Evolutionary conservation across 2,329 filamentous ascomycete species (phyloP).

Genomic region (Alternaria alternata): DNA sequence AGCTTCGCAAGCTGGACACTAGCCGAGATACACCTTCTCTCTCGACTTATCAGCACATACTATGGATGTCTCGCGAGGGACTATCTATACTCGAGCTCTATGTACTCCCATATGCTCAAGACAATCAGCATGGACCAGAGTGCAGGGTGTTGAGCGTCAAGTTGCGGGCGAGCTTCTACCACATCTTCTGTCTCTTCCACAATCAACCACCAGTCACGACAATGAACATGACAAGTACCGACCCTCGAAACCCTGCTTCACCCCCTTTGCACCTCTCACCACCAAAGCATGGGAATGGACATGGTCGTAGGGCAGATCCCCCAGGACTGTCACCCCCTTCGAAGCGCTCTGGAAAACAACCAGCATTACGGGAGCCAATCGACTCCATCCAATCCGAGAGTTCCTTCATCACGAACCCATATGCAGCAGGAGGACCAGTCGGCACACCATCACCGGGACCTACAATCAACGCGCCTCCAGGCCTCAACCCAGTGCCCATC

Average conservation of each 20-base stretch:
- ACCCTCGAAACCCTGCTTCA: conserved; percentile 36
- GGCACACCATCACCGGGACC: conserved; percentile 54
- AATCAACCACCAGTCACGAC: conserved; percentile 77
- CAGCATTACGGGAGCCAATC: conserved; percentile 58
- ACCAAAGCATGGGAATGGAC: conserved; percentile 31
- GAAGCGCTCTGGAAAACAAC: conserved; percentile 47
- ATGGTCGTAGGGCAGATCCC: conserved; percentile 35
- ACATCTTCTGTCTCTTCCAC: conserved; percentile 96
- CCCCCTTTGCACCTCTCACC: conserved; percentile 37
- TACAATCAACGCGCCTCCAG: conserved; percentile 55
- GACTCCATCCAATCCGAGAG: conserved; percentile 59
- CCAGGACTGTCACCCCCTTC: conserved; percentile 40
- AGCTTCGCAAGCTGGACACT: conserved; percentile 81
- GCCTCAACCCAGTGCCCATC: conserved; percentile 53
- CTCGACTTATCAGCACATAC: conserved; percentile 86
- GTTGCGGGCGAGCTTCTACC: conserved; percentile 90
- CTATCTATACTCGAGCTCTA: conserved; percentile 85
- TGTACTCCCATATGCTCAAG: conserved; percentile 76
- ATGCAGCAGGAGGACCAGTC: conserved; percentile 50
- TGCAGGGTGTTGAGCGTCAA: conserved; percentile 92
- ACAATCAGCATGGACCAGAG: conserved; percentile 76
- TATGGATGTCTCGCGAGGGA: conserved; percentile 94
- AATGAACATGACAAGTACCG: conserved; percentile 45
- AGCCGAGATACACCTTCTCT: conserved; percentile 81
- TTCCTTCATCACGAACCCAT: conserved; percentile 61